phyloP scores from a whole-genome alignment of 1,284 basidiomycete species.

The Paramarasmius palmivorus region DNA sequence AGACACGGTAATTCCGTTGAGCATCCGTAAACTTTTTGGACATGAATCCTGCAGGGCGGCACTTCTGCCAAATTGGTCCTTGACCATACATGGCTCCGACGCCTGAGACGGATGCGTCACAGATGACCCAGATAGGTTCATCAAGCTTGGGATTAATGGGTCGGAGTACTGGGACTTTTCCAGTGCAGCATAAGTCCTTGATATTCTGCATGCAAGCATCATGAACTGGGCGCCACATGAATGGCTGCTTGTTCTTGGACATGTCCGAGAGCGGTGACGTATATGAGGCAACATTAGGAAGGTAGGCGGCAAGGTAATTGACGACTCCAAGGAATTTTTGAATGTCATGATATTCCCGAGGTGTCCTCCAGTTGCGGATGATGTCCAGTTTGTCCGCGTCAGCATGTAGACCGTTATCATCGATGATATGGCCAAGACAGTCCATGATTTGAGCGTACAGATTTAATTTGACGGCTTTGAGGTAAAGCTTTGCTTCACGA shows the following conservation, averaged over 20 bases:
- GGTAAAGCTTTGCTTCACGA: constrained; percentile 18
- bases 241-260: constrained; percentile 11
- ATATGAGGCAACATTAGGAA: constrained; percentile 35
- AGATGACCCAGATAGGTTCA: constrained; percentile 43
- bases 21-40: constrained; percentile 38
- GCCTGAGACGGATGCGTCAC: constrained; percentile 36
- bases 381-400: constrained; percentile 25
- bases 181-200: constrained; percentile 5
- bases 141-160: background rate
- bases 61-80: constrained; percentile 33
- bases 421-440: constrained; percentile 32
- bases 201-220: constrained; percentile 13
- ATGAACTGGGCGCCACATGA: constrained; percentile 15
- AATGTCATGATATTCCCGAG: constrained; percentile 35
- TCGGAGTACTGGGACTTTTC: background rate
- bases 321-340: constrained; percentile 40
- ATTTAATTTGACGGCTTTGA: constrained; percentile 30
- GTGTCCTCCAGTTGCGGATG: constrained; percentile 31
- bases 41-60: constrained; percentile 37
- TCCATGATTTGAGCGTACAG: constrained; percentile 29
- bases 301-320: constrained; percentile 38
- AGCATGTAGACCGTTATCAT: constrained; percentile 25
- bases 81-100: constrained; percentile 39
- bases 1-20: constrained; percentile 36
- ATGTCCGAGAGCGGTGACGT: constrained; percentile 20